Conservation (phyloP, 306 rosid species). For the Vicia faba region DNA sequence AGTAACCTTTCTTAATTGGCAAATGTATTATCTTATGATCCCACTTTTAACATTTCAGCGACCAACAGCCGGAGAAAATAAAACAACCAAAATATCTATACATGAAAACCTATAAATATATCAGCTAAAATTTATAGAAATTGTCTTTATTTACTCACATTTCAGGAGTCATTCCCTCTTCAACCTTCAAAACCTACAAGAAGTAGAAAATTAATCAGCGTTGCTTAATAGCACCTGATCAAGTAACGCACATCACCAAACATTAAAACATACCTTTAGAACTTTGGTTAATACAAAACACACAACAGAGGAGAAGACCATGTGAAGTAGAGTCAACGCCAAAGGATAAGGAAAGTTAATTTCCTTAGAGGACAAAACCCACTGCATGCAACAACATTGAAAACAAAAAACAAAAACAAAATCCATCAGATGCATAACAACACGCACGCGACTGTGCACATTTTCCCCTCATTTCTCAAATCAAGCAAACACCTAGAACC, state of each 20-base stretch:
- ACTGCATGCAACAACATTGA: constrained; percentile 59
- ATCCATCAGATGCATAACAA: constrained; percentile 39
- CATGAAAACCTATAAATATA: constrained; percentile 13
- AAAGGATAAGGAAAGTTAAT: constrained; percentile 97
- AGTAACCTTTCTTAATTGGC: constrained; percentile 8
- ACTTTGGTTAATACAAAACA: constrained; percentile 84
- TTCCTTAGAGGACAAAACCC: constrained; percentile 97
- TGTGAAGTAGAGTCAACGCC: constrained; percentile 94
- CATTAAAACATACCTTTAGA: constrained; percentile 65
- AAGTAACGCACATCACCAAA: constrained; percentile 28
- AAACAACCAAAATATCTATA: constrained; percentile 7
- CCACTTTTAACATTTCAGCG: constrained; percentile 25
- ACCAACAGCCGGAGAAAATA: constrained; percentile 3
- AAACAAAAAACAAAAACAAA: not conserved
- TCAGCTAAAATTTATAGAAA: constrained; percentile 26
- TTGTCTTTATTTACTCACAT: constrained; percentile 61
- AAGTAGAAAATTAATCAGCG: constrained; percentile 16
- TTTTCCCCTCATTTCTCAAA: not conserved
- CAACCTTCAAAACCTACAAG: constrained; percentile 87
- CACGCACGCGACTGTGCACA: too few species aligned
- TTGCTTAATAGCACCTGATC: constrained; percentile 17
- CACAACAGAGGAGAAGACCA: constrained; percentile 92
- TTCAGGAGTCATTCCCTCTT: constrained; percentile 94
- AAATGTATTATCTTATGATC: constrained; percentile 5
- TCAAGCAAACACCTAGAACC: not conserved